Percentiles rank a stretch among this genome's conserved stretches.
These are phyloP conservation scores for Penicillium longicatenatum DNA, from an alignment of 495 filamentous ascomycete species.

Conservation along the genomic window DNA sequence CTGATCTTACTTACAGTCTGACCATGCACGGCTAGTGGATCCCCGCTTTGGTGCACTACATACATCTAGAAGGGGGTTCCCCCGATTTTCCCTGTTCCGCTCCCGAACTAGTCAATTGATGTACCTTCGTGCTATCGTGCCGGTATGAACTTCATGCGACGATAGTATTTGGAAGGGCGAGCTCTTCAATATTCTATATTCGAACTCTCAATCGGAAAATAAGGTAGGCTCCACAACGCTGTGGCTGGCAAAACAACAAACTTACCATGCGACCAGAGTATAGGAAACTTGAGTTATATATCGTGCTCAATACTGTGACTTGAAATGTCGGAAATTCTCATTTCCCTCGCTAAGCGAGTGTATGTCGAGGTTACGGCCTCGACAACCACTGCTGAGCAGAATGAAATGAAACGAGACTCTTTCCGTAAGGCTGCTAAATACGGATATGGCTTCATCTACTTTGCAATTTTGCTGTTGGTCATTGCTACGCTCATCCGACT, in stretches of 20 bases:
- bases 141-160: conserved; percentile 14
- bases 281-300: not conserved
- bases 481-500: conserved; percentile 64
- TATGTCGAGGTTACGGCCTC: conserved; percentile 68
- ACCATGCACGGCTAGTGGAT: conserved; percentile 14
- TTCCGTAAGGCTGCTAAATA: conserved; percentile 84
- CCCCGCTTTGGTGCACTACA: conserved; percentile 12
- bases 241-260: not conserved
- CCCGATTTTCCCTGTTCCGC: conserved; percentile 8
- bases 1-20: conserved; percentile 18
- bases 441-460: conserved; percentile 84
- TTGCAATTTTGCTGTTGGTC: conserved; percentile 69
- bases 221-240: not conserved
- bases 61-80: conserved; percentile 23
- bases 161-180: conserved; percentile 9
- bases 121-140: not conserved
- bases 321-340: conserved; percentile 21
- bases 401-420: conserved; percentile 75
- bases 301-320: not conserved
- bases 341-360: conserved; percentile 68
- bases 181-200: not conserved
- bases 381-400: conserved; percentile 68
- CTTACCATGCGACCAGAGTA: not conserved
- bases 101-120: conserved; percentile 1
- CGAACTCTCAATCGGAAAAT: not conserved